Base-by-base conservation (phyloP, 2,329 filamentous ascomycete species). In the Aspergillus fumigatus region DNA sequence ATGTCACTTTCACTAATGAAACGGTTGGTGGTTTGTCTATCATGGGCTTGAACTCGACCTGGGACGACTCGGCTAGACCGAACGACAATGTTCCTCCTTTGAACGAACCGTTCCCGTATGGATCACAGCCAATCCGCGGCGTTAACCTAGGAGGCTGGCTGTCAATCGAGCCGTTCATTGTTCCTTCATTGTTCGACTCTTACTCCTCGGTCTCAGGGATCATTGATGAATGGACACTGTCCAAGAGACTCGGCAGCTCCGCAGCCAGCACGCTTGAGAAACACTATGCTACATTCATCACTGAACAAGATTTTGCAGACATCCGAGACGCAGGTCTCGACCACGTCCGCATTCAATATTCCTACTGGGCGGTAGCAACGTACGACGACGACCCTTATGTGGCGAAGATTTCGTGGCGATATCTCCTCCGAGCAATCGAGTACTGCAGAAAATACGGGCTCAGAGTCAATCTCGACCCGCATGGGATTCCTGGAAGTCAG, bases 121-220 rank as follows among this genome's bases (percentile, higher is more conserved):
- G 86, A 2, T 85, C 84, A 23, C 86, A 81, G 54, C 92, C 92
- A 2, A 91, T 95, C 25, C 85, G 93, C 6, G 94, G 94, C 1
- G 90, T 97, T 38, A 97, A 96, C 66, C 72, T 97, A 1, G 94
- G 94, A 51, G 94, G 94, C 11, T 99, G 94, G 94, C 83, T 99
- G 1, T 89, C 88, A 2, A 77, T 99, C 11, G 94, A 99, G 68
- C 94, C 94, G 0, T 97, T 96, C 72, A 97, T 99, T 70, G 93
- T 90, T 3, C 94, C 94, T 0, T 97, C 92, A 0, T 82, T 96
- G 26, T 99, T 99, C 76, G 77, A 85, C 59, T 82, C 82, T 59
- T 90, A 88, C 69, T 77, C 79, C 41, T 72, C 75, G 2, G 76
- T 74, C 63, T 86, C 78, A 78, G 84, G 74, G 4, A 84, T 97